Percentiles rank a stretch among this genome's conserved stretches.
Conservation (phyloP, 345 rosid species). For the Dovyalis caffra region DNA sequence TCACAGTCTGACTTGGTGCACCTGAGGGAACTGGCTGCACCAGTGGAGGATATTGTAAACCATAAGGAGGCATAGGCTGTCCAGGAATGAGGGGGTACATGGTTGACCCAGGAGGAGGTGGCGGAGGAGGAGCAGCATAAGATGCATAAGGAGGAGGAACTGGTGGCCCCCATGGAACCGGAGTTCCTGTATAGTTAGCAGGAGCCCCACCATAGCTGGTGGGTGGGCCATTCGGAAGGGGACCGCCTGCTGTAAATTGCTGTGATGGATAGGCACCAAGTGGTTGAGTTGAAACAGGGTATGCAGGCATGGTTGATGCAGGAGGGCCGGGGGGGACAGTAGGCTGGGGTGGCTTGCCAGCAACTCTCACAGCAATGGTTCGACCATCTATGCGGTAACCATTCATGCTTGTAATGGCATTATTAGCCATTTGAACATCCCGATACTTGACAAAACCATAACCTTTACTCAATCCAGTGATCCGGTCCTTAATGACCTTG, state of each 20-base stretch:
- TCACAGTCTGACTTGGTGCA: constrained; percentile 42
- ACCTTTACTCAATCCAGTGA: constrained; percentile 77
- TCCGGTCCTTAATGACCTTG: constrained; percentile 88
- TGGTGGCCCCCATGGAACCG: constrained; percentile 94
- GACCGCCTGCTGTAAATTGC: constrained; percentile 71
- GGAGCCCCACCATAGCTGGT: constrained; percentile 47
- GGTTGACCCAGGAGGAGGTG: constrained; percentile 71
- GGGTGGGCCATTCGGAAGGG: constrained; percentile 55
- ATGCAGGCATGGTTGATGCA: constrained; percentile 50
- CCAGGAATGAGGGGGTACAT: constrained; percentile 73
- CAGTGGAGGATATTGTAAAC: constrained; percentile 70
- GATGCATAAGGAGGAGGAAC: constrained; percentile 69
- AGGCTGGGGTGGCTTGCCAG: constrained; percentile 92
- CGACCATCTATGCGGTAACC: constrained; percentile 83
- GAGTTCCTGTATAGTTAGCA: constrained; percentile 28
- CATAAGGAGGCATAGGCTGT: constrained; percentile 90
- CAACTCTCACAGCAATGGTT: constrained; percentile 92
- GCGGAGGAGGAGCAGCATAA: constrained; percentile 64
- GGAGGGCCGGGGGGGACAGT: constrained; percentile 78
- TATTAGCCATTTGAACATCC: constrained; percentile 83
- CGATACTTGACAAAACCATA: constrained; percentile 95
- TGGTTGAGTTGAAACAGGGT: constrained; percentile 61
- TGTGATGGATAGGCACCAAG: constrained; percentile 78
- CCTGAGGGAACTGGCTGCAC: constrained; percentile 73
- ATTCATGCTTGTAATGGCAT: constrained; percentile 79